phyloP scores from a whole-genome alignment of 805 yeast species.

The Soucietia sequanensis region DNA sequence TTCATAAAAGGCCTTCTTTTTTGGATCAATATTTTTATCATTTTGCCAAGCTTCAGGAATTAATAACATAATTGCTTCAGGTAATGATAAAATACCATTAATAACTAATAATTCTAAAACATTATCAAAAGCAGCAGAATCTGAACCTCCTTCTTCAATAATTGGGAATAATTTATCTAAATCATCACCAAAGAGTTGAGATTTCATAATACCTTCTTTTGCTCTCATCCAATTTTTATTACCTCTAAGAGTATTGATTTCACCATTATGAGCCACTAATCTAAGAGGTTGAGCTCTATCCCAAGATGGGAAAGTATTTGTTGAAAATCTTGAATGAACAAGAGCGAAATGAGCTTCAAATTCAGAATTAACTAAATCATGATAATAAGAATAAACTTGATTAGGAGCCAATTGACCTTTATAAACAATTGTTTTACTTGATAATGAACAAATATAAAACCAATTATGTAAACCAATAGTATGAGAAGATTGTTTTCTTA shows the following conservation, averaged over 20 bases:
- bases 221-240: constrained; percentile 99
- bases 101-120: constrained; percentile 88
- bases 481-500: constrained; percentile 87
- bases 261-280: constrained; percentile 98
- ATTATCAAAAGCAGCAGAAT: constrained; percentile 96
- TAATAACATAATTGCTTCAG: constrained; percentile 95
- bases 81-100: constrained; percentile 87
- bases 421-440: constrained; percentile 87
- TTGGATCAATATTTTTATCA: constrained; percentile 81
- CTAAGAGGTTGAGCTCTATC: constrained; percentile 98
- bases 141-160: constrained; percentile 98
- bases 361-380: constrained; percentile 87
- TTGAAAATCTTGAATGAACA: constrained; percentile 96
- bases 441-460: constrained; percentile 94
- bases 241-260: constrained; percentile 94
- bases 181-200: constrained; percentile 85
- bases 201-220: constrained; percentile 94
- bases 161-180: constrained; percentile 89
- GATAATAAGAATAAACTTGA: constrained; percentile 93
- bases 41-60: constrained; percentile 99
- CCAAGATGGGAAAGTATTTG: constrained; percentile 99
- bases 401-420: constrained; percentile 97
- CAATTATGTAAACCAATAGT: constrained; percentile 93
- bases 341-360: constrained; percentile 94
- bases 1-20: constrained; percentile 92